Evolutionary conservation across 345 rosid genomes (phyloP), one percentile per base, ranked within the genome.

Genomic region (Psidium guajava): DNA sequence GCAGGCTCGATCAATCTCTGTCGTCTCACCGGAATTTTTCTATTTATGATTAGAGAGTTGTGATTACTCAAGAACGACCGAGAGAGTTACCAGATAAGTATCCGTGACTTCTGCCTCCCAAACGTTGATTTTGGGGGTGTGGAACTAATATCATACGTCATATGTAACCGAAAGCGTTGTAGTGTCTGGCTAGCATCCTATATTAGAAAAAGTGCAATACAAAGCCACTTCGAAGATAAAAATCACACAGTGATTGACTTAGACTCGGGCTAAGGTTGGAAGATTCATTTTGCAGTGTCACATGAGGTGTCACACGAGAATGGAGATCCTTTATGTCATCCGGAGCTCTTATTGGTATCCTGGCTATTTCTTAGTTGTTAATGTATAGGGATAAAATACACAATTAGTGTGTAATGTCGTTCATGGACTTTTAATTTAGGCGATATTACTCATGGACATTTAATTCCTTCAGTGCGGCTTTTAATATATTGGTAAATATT

Each of bases 261-360:
- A 3, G 21, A 40, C 21, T 3, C 3, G 0, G 0, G 11, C 0
- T 32, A 15, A 61, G 36, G 42, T 15, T 28, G 9, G 42, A 8
- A 28, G 11, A 61, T 32, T 27, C 16, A 32, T 32, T 32, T 28
- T 5, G 1, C 16, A 0, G 16, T 2, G 75, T 16, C 24, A 0
- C 75, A 32, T 64, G 0, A 2, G 0, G 44, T 0, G 11, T 32
- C 1, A 3, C 3, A 27, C 6, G 0, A 8, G 44, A 8, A 16
- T 36, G 20, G 32, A 64, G 75, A 64, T 32, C 9, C 22, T 15
- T 1, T 36, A 28, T 32, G 18, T 8, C 11, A 21, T 8, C 1
- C 9, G 1, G 10, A 1, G 0, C 42, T 1, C 42, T 1, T 8
- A 28, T 64, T 2, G 0, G 16, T 15, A 36, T 36, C 36, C 36